Base-by-base conservation (phyloP, 1,284 basidiomycete species). In the Athelia psychrophila region DNA sequence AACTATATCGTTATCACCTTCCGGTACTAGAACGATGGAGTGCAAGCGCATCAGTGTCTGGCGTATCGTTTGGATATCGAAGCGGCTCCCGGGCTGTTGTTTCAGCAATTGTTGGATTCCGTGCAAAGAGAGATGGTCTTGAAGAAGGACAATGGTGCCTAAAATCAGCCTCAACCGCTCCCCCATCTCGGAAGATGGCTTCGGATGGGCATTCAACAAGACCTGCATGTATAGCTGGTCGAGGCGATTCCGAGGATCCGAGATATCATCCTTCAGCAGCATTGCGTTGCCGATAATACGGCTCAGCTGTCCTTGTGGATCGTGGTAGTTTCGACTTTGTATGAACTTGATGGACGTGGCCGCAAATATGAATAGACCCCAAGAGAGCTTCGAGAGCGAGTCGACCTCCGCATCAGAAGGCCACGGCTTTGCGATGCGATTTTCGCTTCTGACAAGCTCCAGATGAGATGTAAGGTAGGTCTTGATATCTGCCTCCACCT, bases 221-320 rank as follows among this genome's bases (percentile, higher is more conserved):
- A 42, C 38, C 24, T 46, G 44, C 44, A 46, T 10, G n/a, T 46
- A 46, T 27, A 46, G 24, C 23, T 46, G 22, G 25, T 46, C 44
- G 25, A 46, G 44, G 4, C 10, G 22, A 24, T 46, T 4, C 15
- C 12, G 44, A 5, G 44, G 44, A 30, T 30, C 27, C 23, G n/a
- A n/a, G 8, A 20, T 23, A 8, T 27, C 44, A 46, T 24, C 19
- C 25, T 5, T 46, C 25, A 24, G 6, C 19, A 20, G 22, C 9
- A 6, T 5, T 6, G 16, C 25, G 10, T 27, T 46, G 10, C 8
- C 5, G 22, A 42, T 42, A 23, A 46, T 22, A 6, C 16, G 5
- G 5, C 10, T 18, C 8, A 46, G 44, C n/a, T 27, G 44, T 6
- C 25, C 19, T 8, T 8, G 9, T 46, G 44, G 44, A 46, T 46